Conservation (phyloP, 306 rosid species). For the Vicia sativa region DNA sequence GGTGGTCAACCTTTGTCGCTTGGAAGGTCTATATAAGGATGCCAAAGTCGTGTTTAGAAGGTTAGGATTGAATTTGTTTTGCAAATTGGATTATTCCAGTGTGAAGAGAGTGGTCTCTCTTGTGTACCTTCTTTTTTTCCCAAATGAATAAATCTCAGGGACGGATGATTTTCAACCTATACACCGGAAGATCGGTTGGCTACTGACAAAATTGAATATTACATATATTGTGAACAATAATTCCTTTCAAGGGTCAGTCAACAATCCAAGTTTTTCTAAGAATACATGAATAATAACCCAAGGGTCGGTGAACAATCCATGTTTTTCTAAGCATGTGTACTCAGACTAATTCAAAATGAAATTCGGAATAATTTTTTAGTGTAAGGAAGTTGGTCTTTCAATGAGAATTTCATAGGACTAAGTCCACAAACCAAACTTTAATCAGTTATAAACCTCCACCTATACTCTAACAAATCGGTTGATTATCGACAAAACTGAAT, state of each 20-base stretch:
- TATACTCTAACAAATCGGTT: neutral
- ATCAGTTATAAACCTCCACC: too few species aligned
- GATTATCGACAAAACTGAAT: conserved; percentile 1
- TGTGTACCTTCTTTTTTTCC: neutral
- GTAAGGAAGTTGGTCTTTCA: neutral
- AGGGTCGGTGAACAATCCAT: conserved; percentile 1
- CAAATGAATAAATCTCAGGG: neutral
- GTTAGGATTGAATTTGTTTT: neutral
- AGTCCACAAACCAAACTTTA: too few species aligned
- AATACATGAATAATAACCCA: too few species aligned
- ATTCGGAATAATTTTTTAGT: neutral
- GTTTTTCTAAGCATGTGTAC: neutral
- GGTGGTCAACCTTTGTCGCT: neutral
- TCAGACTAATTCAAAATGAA: neutral
- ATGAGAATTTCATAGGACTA: conserved; percentile 7
- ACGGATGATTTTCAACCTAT: neutral
- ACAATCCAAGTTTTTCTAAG: neutral
- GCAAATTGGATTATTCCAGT: neutral
- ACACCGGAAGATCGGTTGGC: conserved; percentile 1
- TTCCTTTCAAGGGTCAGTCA: conserved; percentile 7
- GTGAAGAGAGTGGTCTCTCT: neutral
- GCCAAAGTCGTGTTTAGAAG: neutral
- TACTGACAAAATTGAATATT: neutral
- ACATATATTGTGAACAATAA: neutral
- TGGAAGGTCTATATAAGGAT: neutral